Base-by-base conservation (phyloP, 208 protist genomes). In the Tritrichomonas musculus region DNA sequence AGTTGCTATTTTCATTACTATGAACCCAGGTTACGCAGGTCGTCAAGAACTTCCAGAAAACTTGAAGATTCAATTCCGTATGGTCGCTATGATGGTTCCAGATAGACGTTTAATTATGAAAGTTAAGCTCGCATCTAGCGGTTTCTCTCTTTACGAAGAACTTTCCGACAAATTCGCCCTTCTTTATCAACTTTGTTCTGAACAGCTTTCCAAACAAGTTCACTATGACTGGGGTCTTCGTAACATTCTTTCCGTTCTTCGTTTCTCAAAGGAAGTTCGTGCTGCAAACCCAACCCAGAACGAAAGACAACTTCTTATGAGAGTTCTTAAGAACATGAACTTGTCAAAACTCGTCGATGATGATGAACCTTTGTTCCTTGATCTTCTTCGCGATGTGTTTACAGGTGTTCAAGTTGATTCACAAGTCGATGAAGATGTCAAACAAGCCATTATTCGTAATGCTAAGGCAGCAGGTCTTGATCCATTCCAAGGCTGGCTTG, bases 51-150 rank as follows among this genome's bases (percentile, higher is more conserved):
- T 99, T 94, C 98, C 98, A 33, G 98, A 99, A 96, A 99, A 99
- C 95, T 94, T 99, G 53, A 99, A 99, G 96, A 97, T 98, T 94
- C 96, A 98, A 55, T 99, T 99, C 97, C 97, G 98, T 95, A 97
- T 97, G 94, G 98, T 99, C 92, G 98, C 97, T 33, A 99, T 99
- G 98, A 99, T 99, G 98, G 97, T 99, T 94, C 98, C 98, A n/a
- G 98, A 99, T 96, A 95, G 97, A 36, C 96, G 98, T 95, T 97
- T 98, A 47, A 99, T 99, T 95, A 99, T 99, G 97, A 92, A 95
- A 41, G 97, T 98, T 13, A 97, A 97, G 93, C 95, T 98, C 2
- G 97, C 97, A 50, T 95, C 97, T 14, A 80, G 88, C 64, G 97
- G 97, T 44, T 98, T 97, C 95, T 65, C 94, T 64, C 92, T 96